Evolutionary conservation across 2,329 filamentous ascomycete species (phyloP).

Genomic region (Colletotrichum tropicicola): DNA sequence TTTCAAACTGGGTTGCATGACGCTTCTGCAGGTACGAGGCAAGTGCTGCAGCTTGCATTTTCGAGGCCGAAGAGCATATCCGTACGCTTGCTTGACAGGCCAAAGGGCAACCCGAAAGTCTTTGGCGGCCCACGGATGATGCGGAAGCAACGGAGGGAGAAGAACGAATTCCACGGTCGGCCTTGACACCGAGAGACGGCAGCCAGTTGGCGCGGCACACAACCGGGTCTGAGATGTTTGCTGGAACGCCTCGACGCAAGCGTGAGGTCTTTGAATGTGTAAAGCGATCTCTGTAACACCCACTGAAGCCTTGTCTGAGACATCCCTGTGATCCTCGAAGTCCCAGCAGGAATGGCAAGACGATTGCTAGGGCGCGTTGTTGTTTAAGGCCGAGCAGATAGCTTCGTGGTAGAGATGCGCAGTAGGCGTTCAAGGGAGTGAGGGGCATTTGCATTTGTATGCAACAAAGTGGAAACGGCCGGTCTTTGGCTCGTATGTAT

Average conservation of each 20-base stretch:
- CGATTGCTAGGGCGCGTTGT: slow-evolving; percentile 15
- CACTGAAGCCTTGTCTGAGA: slow-evolving; percentile 12
- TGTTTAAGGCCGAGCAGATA: background rate
- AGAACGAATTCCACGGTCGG: slow-evolving; percentile 13
- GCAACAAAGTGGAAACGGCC: background rate
- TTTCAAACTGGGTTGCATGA: slow-evolving; percentile 24
- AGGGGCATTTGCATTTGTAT: slow-evolving; percentile 5
- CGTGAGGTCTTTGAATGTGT: slow-evolving; percentile 5
- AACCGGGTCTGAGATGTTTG: slow-evolving; percentile 4
- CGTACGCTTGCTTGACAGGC: background rate
- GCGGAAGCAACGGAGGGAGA: slow-evolving; percentile 20
- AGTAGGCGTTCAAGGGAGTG: slow-evolving; percentile 9
- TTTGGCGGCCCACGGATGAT: background rate
- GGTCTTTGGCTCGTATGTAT: background rate
- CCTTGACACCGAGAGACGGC: background rate
- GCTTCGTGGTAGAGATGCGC: background rate
- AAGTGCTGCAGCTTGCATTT: slow-evolving; percentile 11
- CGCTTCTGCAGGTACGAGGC: slow-evolving; percentile 37
- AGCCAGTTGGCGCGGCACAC: background rate
- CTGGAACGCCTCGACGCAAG: slow-evolving; percentile 15
- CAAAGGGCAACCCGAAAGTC: background rate
- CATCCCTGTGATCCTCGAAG: slow-evolving; percentile 25
- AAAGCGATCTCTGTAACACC: slow-evolving; percentile 20
- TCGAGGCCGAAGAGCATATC: too few relatives aligned
- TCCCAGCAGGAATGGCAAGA: slow-evolving; percentile 8